Percentiles rank a stretch among this genome's conserved stretches.
Evolutionary conservation across 75 land plant species (phyloP).

Genomic region (Azolla pinnata): DNA sequence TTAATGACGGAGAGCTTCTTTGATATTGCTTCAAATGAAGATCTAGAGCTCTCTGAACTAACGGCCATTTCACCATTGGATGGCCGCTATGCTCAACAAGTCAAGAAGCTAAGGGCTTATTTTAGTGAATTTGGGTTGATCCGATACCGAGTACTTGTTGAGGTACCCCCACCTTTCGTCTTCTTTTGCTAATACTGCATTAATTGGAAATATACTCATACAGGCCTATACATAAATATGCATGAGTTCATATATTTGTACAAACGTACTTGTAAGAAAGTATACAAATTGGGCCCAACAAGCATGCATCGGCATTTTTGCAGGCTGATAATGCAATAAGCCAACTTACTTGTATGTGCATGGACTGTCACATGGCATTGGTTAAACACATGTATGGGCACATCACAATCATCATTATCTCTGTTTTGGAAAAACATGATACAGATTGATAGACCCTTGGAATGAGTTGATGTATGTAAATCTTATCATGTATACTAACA

Average conservation of each 20-base stretch:
- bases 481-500: too few species aligned
- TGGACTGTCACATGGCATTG: too few species aligned
- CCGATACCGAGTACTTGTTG: slow-evolving; percentile 66
- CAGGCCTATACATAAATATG: not conserved
- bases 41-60: slow-evolving; percentile 44
- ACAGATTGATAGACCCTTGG: too few species aligned
- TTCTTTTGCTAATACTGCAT: not conserved
- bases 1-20: too few species aligned
- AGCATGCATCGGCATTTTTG: too few species aligned
- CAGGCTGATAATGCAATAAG: too few species aligned
- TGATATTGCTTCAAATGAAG: slow-evolving; percentile 7
- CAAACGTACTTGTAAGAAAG: not conserved
- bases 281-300: too few species aligned
- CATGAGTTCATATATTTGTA: not conserved
- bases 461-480: too few species aligned
- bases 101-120: slow-evolving; percentile 55
- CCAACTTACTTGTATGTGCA: too few species aligned
- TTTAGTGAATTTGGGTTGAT: slow-evolving; percentile 84
- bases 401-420: too few species aligned
- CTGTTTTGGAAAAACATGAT: too few species aligned
- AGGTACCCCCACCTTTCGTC: slow-evolving; percentile 33
- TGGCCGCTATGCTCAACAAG: slow-evolving; percentile 71
- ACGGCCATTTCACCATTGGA: slow-evolving; percentile 84
- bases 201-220: not conserved
- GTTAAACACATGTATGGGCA: too few species aligned